Percentiles rank a stretch among this genome's conserved stretches.
Evolutionary conservation across 179 eudicot species (phyloP).

Genomic region (Monotropa hypopitys): DNA sequence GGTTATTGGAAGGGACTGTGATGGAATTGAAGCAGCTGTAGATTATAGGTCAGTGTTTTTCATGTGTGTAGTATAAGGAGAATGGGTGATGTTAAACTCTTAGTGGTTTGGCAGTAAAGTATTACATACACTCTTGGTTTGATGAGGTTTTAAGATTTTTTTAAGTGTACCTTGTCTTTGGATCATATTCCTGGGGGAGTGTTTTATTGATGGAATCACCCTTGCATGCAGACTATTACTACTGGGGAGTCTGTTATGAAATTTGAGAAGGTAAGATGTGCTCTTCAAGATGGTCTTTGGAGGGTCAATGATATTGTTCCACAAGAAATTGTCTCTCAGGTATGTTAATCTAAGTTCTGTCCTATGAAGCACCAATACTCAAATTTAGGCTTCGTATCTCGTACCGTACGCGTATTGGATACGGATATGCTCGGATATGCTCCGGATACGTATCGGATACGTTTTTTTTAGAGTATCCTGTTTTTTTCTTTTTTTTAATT

Average conservation of each 20-base stretch:
- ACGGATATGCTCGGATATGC: too few species aligned
- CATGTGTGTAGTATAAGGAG: neutral
- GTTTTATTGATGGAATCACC: constrained; percentile 23
- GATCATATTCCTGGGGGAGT: neutral
- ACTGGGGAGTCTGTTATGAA: constrained; percentile 83
- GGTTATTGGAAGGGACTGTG: neutral
- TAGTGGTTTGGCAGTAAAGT: neutral
- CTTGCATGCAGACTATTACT: constrained; percentile 64
- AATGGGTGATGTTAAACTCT: neutral
- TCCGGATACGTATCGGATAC: too few species aligned
- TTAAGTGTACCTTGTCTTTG: neutral
- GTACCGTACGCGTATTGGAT: too few species aligned
- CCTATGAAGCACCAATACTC: too few species aligned
- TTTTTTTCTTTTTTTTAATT: too few species aligned
- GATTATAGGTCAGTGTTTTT: neutral
- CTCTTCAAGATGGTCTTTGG: constrained; percentile 66
- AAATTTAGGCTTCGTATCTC: too few species aligned
- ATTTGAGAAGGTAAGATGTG: constrained; percentile 74
- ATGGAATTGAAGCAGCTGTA: neutral
- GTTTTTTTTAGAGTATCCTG: too few species aligned
- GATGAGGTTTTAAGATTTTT: constrained; percentile 27
- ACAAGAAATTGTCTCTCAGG: constrained; percentile 74
- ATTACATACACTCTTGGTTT: neutral
- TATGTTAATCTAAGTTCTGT: constrained; percentile 12
- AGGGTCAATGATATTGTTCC: constrained; percentile 89